Base-by-base conservation (phyloP, 2,329 filamentous ascomycete species). In the Chalaropsis ovoidea region DNA sequence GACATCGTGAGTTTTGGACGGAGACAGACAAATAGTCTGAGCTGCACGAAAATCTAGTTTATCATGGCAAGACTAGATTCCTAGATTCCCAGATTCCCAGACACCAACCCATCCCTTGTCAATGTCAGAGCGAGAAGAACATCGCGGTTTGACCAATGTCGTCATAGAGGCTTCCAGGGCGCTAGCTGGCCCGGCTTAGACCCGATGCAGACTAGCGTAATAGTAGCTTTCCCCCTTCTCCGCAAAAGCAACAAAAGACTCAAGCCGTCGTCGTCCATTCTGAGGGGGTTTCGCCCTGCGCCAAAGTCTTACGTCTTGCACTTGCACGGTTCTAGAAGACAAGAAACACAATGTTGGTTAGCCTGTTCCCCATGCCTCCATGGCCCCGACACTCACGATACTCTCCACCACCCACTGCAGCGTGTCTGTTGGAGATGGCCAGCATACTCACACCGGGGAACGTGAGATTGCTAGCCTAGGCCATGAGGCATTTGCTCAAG, bases 241-340 rank as follows among this genome's bases (percentile, higher is more conserved):
- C 63, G 22, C 52, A 62, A 62, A 49, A 49, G 27, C 43, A 47
- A 47, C 61, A 62, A 47, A 62, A 62, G 42, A 56, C 52, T n/a
- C 52, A 56, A 22, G 52, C 27, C 42, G 7, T 43, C 13, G 11
- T 1, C 17, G n/a, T n/a, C n/a, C n/a, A n/a, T 43, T n/a, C 13
- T 43, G 42, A 31, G 42, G 7, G 42, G 22, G 52, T 19, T 56
- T 27, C 24, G 27, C 22, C 52, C 8, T 35, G 13, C 7, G 15
- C 52, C 24, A 31, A 19, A 35, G 52, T 35, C 52, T 56, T 31
- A 56, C 52, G 15, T 27, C n/a, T 17, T n/a, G 27, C 15, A 56
- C 22, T 31, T 56, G 27, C 27, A 35, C 52, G 10, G 1, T 49
- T 56, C 52, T 56, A 56, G 52, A 56, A 56, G 22, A 56, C 22